Evolutionary conservation across 2,329 filamentous ascomycete genomes (phyloP).

Genomic region (Ascochyta koolunga): DNA sequence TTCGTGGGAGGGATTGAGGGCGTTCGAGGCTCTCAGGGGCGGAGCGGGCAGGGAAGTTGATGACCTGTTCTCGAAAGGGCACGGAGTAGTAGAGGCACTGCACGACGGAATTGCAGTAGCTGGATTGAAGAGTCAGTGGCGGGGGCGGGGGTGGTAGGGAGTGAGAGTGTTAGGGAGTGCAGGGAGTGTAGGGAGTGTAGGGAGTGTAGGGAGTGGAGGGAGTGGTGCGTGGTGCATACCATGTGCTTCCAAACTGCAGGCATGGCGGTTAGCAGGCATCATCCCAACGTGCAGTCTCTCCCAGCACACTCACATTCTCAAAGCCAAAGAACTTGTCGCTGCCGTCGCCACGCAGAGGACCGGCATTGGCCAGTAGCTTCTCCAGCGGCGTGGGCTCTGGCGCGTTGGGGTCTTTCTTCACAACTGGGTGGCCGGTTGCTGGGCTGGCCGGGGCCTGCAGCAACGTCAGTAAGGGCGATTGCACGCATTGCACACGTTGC

Average conservation of each 20-base stretch:
- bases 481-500: slow-evolving; percentile 22
- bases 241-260: slow-evolving; percentile 91
- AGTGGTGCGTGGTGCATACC: slow-evolving; percentile 62
- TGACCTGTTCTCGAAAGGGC: slow-evolving; percentile 89
- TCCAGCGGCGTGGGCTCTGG: slow-evolving; percentile 65
- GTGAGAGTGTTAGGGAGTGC: slow-evolving; percentile 26
- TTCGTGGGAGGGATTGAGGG: slow-evolving; percentile 51
- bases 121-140: slow-evolving; percentile 49
- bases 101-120: slow-evolving; percentile 98
- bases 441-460: slow-evolving; percentile 56
- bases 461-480: slow-evolving; percentile 31
- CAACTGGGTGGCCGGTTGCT: slow-evolving; percentile 52
- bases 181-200: not conserved
- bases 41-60: slow-evolving; percentile 82
- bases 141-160: not conserved
- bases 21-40: slow-evolving; percentile 71
- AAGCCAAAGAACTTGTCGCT: slow-evolving; percentile 98
- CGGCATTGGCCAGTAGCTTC: slow-evolving; percentile 84
- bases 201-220: not conserved
- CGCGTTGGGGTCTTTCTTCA: slow-evolving; percentile 66
- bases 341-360: slow-evolving; percentile 81
- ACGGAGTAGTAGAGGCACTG: slow-evolving; percentile 97
- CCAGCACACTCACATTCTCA: slow-evolving; percentile 80
- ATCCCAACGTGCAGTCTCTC: not conserved
- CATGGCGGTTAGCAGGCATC: slow-evolving; percentile 3